Percentiles rank a stretch among this genome's conserved stretches.
phyloP scores from a whole-genome alignment of 441 rosid species.

The Adansonia grandidieri region DNA sequence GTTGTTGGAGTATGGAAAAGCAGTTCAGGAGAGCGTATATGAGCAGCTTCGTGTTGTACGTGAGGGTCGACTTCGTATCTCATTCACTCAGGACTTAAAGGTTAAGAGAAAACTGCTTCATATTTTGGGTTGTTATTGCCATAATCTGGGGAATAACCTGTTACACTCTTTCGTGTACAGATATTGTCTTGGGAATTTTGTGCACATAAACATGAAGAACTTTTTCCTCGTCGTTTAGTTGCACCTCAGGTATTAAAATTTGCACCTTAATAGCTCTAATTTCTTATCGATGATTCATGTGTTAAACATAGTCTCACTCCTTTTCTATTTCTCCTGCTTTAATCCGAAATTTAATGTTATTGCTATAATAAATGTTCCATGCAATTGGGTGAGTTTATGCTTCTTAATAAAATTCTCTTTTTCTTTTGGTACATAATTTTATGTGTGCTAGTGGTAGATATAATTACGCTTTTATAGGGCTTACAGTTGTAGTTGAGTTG shows the following conservation, averaged over 20 bases:
- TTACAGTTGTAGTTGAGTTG: background rate
- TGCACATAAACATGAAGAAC: constrained; percentile 94
- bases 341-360: background rate
- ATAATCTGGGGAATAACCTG: constrained; percentile 23
- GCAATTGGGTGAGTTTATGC: background rate
- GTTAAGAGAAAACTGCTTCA: constrained; percentile 40
- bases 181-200: constrained; percentile 99
- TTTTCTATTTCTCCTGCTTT: background rate
- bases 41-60: constrained; percentile 99
- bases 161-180: constrained; percentile 42
- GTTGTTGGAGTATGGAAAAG: constrained; percentile 89
- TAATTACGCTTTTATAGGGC: background rate
- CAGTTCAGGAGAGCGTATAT: constrained; percentile 95
- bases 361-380: background rate
- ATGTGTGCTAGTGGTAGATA: background rate
- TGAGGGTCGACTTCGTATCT: constrained; percentile 95
- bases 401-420: background rate
- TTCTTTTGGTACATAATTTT: background rate
- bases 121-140: constrained; percentile 18
- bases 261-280: background rate
- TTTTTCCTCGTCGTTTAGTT: constrained; percentile 93
- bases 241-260: constrained; percentile 79
- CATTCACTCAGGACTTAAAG: constrained; percentile 92
- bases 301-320: background rate
- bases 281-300: constrained; percentile 4